Base-by-base conservation (phyloP, 2,329 filamentous ascomycete species). In the Chaetomium sp. region DNA sequence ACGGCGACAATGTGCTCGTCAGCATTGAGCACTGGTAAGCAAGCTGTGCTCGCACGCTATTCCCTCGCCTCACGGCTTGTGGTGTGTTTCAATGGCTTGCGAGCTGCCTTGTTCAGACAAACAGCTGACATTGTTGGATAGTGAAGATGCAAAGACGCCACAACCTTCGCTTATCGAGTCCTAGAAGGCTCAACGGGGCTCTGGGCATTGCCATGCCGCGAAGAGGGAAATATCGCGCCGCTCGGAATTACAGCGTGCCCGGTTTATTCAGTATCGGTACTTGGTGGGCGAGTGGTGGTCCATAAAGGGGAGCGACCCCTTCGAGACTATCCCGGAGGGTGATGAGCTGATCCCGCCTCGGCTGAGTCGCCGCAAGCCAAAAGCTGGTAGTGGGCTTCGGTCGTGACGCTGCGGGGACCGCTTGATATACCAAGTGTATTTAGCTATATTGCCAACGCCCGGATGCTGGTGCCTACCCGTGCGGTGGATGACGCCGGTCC, bases 11-110 rank as follows among this genome's bases (percentile, higher is more conserved):
- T 29, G 47, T 56, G 3, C 27, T 27, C 8, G 23, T 33, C 19
- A 51, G 35, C 5, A 53, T 64, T 12, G 62, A 64, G 59, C 57
- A 64, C 3, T 56, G 53, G 31, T 29, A 55, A 23, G n/a, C n/a
- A 23, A 27, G 49, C 19, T 27, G 19, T 51, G 4, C 2, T 50
- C 2, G 38, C 38, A 42, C 2, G 2, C 16, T 42, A n/a, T 19
- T 42, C 7, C 13, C 38, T 19, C 13, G 38, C 27, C 27, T 29
- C 6, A 29, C 27, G 27, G 27, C 16, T 19, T 42, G 38, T 19
- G 38, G 16, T 6, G 38, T 42, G 16, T 42, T 42, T 42, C 7
- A 5, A 42, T n/a, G 2, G 38, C 38, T n/a, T 19, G 38, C 16
- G 38, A 42, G 16, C 38, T 42, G 38, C 27, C 27, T 29, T 29